Base-by-base conservation (phyloP, 2,329 filamentous ascomycete genomes). In the Chaetomiaceae sp. region DNA sequence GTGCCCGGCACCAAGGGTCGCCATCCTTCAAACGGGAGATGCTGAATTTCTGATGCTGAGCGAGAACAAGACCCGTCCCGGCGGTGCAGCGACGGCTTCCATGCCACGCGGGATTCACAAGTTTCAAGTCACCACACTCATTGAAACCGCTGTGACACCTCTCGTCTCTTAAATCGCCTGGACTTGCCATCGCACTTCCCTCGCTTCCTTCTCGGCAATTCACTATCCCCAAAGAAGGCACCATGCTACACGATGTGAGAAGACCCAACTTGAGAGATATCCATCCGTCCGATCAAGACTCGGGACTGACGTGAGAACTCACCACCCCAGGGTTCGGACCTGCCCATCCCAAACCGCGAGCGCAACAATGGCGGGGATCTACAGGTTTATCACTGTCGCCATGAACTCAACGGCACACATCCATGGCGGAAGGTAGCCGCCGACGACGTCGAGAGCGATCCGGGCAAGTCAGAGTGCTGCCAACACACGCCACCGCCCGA, bases 341-440 rank as follows among this genome's bases (percentile, higher is more conserved):
- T 55, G 6, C 53, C 53, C 7, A 55, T 55, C 18, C 53, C 53
- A 1, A 51, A 54, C 42, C 46, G 42, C 2, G 53, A 47, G 36
- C 53, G 53, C 7, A 55, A 55, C 30, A 29, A 48, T 10, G 52
- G 47, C 13, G 42, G 53, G 5, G 37, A 36, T 5, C 16, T 55
- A 7, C 43, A 51, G 30, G 42, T 55, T 3, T 51, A 32, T 16
- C 49, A 51, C 7, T 46, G 13, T 16, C 23, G 27, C 11, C 49
- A 44, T n/a, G 42, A 41, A 18, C 13, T 21, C 6, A 32, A 32
- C 23, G 42, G 16, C 4, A 8, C 29, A 14, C 42, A 41, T 27
- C 30, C 41, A 9, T 51, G 47, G 47, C 30, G 25, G 1, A 25
- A 42, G 2, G 29, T 25, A 13, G 3, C 23, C 7, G 25, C 23